Evolutionary conservation across 176 grass and related monocot species (phyloP).

Genomic region (Puccinellia tenuiflora): DNA sequence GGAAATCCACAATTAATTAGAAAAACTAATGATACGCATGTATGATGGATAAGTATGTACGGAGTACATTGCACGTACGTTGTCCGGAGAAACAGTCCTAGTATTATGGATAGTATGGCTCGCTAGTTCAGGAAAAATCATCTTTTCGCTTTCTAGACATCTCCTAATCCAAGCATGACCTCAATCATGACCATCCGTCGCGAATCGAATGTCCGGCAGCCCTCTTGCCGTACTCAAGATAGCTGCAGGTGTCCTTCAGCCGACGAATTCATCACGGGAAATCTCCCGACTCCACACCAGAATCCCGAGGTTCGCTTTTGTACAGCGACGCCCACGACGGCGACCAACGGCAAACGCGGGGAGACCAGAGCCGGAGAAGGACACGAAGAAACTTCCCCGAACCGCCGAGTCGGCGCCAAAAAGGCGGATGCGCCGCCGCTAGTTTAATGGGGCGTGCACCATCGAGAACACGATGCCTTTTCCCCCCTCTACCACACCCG

Average conservation of each 20-base stretch:
- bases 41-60: too few relatives aligned
- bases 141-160: background rate
- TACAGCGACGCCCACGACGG: constrained; percentile 20
- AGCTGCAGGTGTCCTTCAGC: background rate
- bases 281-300: background rate
- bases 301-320: background rate
- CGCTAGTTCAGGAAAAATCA: background rate
- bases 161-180: background rate
- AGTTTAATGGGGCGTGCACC: background rate
- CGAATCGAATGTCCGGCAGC: background rate
- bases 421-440: background rate
- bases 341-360: background rate
- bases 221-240: background rate
- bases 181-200: background rate
- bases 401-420: constrained; percentile 12
- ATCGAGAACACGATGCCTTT: background rate
- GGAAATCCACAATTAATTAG: too few relatives aligned
- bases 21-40: too few relatives aligned
- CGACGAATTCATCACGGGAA: background rate
- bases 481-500: background rate
- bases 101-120: too few relatives aligned
- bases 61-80: too few relatives aligned
- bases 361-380: background rate
- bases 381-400: background rate
- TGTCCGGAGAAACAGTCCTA: too few relatives aligned